phyloP scores from a whole-genome alignment of 805 yeast genomes.

The Cyberlindnera maclurae region DNA sequence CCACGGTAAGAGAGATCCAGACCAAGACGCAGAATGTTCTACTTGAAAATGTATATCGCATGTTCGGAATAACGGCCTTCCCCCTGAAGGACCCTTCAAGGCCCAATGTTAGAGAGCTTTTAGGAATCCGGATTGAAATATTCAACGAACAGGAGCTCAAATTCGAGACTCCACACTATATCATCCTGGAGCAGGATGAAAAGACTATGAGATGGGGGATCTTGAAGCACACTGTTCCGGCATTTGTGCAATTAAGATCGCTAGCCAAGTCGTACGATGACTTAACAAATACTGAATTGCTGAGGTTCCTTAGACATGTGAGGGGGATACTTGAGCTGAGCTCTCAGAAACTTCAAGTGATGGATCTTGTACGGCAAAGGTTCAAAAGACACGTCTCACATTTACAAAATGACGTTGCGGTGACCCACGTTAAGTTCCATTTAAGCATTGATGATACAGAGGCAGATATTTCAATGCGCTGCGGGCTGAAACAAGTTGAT shows the following conservation, averaged over 20 bases:
- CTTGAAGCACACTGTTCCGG: constrained; percentile 33
- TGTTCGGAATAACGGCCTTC: constrained; percentile 34
- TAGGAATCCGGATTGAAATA: constrained; percentile 35
- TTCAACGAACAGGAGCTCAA: constrained; percentile 22
- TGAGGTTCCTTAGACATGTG: constrained; percentile 10
- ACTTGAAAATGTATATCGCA: constrained; percentile 29
- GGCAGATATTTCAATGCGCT: constrained; percentile 9
- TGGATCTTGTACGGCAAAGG: constrained; percentile 8
- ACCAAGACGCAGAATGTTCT: constrained; percentile 16
- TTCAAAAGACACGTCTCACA: constrained; percentile 6
- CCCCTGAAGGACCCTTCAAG: constrained; percentile 32
- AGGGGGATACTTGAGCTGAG: constrained; percentile 13
- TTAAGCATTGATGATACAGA: constrained; percentile 9
- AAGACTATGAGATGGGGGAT: constrained; percentile 27
- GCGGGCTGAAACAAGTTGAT: constrained; percentile 11
- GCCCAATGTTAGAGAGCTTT: constrained; percentile 14
- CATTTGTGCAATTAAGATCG: constrained; percentile 13
- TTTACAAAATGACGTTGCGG: constrained; percentile 18
- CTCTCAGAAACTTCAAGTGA: constrained; percentile 16
- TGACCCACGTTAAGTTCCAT: constrained; percentile 14
- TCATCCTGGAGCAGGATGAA: constrained; percentile 25
- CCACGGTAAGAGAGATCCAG: background rate
- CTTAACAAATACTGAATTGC: constrained; percentile 10
- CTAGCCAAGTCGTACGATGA: constrained; percentile 15
- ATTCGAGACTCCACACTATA: constrained; percentile 31